A percentile compares a stretch with the other conserved stretches of the same genome.
These are phyloP conservation scores for Waitea zeae DNA, from an alignment of 1,284 basidiomycete species.

Conservation along the genomic window DNA sequence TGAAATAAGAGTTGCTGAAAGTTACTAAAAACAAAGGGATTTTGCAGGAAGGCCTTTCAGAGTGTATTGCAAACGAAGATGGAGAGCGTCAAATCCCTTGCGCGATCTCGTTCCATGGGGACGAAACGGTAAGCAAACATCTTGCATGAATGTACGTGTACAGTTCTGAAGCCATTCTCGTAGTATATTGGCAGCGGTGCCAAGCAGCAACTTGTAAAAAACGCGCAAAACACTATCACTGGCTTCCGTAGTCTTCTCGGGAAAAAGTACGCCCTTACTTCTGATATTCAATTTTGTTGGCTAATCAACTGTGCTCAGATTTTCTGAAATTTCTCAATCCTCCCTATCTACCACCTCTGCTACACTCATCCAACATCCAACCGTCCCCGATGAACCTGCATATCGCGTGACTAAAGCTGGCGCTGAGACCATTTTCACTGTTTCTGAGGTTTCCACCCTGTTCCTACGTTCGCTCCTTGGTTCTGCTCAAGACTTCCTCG, in stretches of 20 bases:
- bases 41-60: conserved; percentile 67
- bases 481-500: conserved; percentile 89
- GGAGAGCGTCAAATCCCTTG: conserved; percentile 97
- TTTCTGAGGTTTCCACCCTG: conserved; percentile 71
- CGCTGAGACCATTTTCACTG: conserved; percentile 59
- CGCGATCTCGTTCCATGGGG: conserved; percentile 82
- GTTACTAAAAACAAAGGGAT: conserved; percentile 4
- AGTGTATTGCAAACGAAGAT: conserved; percentile 96
- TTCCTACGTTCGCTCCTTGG: conserved; percentile 77
- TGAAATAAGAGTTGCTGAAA: neutral
- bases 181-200: conserved; percentile 97
- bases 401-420: conserved; percentile 77
- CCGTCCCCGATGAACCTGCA: conserved; percentile 55
- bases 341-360: conserved; percentile 35
- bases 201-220: conserved; percentile 89
- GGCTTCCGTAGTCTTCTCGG: conserved; percentile 91
- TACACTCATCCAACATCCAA: conserved; percentile 62
- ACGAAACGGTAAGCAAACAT: conserved; percentile 55
- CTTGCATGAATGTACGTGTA: neutral
- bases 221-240: conserved; percentile 85
- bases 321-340: conserved; percentile 57
- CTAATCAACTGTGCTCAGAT: conserved; percentile 22
- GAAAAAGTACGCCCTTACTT: conserved; percentile 45
- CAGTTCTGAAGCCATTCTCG: neutral
- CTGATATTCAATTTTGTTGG: neutral